phyloP scores from a whole-genome alignment of 805 yeast species.

The Candida oleophila region DNA sequence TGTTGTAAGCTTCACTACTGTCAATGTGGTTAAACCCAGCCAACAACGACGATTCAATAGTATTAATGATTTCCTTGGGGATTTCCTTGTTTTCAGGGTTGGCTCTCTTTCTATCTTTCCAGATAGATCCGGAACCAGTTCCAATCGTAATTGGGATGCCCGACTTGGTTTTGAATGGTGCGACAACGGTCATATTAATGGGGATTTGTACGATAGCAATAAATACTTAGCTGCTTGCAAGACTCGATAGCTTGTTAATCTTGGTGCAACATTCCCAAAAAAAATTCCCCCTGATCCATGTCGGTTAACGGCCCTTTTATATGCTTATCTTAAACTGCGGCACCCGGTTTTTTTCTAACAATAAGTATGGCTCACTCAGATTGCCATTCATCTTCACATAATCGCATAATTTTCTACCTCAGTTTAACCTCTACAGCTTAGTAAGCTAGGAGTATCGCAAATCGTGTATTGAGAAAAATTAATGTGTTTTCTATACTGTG shows the following conservation, averaged over 20 bases:
- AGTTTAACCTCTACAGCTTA: not conserved
- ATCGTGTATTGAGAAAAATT: not conserved
- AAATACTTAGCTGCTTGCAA: no score
- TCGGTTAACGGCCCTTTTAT: not conserved
- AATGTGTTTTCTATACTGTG: not conserved
- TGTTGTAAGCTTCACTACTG: conserved; percentile 61
- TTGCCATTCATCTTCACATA: not conserved
- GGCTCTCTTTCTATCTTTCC: conserved; percentile 25
- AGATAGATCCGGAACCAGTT: conserved; percentile 52
- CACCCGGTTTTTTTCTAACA: not conserved
- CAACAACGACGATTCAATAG: conserved; percentile 29
- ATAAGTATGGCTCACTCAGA: not conserved
- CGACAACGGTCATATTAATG: not conserved
- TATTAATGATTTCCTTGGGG: conserved; percentile 33
- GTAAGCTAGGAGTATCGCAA: not conserved
- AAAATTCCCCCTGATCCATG: not conserved
- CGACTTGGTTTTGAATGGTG: conserved; percentile 24
- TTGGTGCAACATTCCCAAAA: no score
- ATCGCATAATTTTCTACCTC: not conserved
- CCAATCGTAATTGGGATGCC: conserved; percentile 36
- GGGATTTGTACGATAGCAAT: no score
- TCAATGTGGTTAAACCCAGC: conserved; percentile 59
- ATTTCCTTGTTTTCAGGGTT: conserved; percentile 16
- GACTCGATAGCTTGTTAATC: no score
- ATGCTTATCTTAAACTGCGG: not conserved